Evolutionary conservation across 306 rosid genomes (phyloP).

Genomic region (Vachellia collinsii): DNA sequence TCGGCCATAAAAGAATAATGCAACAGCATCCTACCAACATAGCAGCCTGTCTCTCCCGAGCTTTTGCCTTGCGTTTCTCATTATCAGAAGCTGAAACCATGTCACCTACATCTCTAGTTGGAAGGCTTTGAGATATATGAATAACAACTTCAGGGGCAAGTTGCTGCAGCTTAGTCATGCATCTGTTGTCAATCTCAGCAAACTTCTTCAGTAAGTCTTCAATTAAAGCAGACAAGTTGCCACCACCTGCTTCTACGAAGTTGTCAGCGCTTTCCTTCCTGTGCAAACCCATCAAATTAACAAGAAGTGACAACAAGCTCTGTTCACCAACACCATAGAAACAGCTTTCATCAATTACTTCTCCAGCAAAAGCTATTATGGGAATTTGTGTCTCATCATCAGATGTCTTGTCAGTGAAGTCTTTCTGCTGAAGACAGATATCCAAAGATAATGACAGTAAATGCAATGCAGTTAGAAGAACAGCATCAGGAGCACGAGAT

Average conservation of each 20-base stretch:
- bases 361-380: constrained; percentile 65
- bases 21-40: constrained; percentile 59
- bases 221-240: constrained; percentile 65
- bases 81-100: constrained; percentile 60
- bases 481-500: constrained; percentile 90
- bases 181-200: constrained; percentile 73
- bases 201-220: constrained; percentile 81
- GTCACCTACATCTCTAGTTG: constrained; percentile 49
- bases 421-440: constrained; percentile 68
- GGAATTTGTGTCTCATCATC: constrained; percentile 58
- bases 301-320: constrained; percentile 90
- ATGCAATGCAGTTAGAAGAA: constrained; percentile 83
- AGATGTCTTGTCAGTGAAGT: constrained; percentile 47
- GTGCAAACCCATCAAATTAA: constrained; percentile 73
- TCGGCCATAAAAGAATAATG: constrained; percentile 18
- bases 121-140: constrained; percentile 48
- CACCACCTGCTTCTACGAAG: constrained; percentile 66
- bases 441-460: constrained; percentile 83
- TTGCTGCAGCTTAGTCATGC: constrained; percentile 69
- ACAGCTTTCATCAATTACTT: constrained; percentile 54
- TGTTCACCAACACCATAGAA: constrained; percentile 65
- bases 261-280: constrained; percentile 54
- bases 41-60: constrained; percentile 96
- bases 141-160: constrained; percentile 79
- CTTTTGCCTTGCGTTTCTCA: constrained; percentile 94